Conservation (phyloP, 192 early-diverging fungal species). For the Backusella westeae region DNA sequence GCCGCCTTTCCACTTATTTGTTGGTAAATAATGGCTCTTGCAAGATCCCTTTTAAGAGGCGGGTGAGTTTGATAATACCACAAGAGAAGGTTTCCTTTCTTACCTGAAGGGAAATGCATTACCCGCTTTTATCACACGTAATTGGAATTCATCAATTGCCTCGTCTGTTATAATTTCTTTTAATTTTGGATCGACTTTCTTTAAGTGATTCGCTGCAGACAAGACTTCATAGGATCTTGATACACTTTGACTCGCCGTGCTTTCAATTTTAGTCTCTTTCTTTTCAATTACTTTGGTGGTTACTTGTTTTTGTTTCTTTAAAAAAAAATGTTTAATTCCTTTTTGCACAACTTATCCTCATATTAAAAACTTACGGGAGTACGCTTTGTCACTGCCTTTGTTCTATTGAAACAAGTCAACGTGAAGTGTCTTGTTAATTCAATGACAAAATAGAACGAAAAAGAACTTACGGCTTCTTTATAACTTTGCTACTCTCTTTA, state of each 20-base stretch:
- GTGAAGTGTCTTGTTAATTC: neutral
- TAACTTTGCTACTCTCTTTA: neutral
- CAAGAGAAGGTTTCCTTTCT: neutral
- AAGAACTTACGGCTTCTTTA: slow-evolving; percentile 3
- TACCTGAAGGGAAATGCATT: slow-evolving; percentile 28
- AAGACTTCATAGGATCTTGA: neutral
- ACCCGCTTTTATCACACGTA: slow-evolving; percentile 31
- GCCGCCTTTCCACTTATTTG: slow-evolving; percentile 72
- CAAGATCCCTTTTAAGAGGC: slow-evolving; percentile 26
- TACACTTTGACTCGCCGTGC: neutral
- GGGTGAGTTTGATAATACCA: too few relatives aligned
- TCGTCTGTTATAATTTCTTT: slow-evolving; percentile 38
- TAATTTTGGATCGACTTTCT: slow-evolving; percentile 42
- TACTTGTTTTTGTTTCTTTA: neutral
- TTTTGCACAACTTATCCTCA: neutral
- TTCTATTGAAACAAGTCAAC: neutral
- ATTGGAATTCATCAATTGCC: slow-evolving; percentile 32
- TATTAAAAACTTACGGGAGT: neutral
- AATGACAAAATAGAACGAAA: neutral
- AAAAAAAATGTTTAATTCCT: neutral
- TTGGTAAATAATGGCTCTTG: slow-evolving; percentile 62
- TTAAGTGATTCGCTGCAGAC: slow-evolving; percentile 41
- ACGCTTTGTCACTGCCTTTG: neutral
- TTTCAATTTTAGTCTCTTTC: neutral
- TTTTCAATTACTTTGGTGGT: neutral